Conservation (phyloP, 768 basidiomycete genomes). For the Tylopilus rubrobrunneus region DNA sequence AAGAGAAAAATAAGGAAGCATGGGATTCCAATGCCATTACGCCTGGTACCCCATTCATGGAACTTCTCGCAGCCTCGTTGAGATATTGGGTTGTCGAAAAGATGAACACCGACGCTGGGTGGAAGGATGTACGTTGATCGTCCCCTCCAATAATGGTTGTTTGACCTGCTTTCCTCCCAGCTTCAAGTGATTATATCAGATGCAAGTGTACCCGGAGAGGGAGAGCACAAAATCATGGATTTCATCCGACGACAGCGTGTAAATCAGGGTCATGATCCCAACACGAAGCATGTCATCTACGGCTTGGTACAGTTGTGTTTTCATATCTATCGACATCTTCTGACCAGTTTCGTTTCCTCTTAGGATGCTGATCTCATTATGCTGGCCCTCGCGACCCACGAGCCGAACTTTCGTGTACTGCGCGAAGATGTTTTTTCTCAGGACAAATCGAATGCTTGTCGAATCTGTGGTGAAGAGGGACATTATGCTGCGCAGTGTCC, state of each 20-base stretch:
- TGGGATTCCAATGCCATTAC: constrained; percentile 99
- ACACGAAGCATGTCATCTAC: constrained; percentile 96
- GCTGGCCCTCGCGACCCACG: constrained; percentile 96
- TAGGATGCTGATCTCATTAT: constrained; percentile 99
- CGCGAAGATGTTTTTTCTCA: constrained; percentile 97
- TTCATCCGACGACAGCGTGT: constrained; percentile 88
- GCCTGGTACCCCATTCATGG: constrained; percentile 98
- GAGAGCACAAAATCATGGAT: constrained; percentile 99
- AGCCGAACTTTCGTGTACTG: constrained; percentile 95
- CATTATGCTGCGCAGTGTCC: constrained; percentile 96
- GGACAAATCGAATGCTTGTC: constrained; percentile 75
- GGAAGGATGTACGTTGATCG: constrained; percentile 69
- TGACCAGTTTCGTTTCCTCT: constrained; percentile 9
- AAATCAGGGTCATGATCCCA: constrained; percentile 88
- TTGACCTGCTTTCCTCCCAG: constrained; percentile 36
- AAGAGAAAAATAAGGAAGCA: constrained; percentile 75
- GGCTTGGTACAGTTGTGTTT: constrained; percentile 63
- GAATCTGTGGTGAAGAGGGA: constrained; percentile 91
- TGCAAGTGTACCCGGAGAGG: constrained; percentile 95
- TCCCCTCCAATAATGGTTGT: neutral
- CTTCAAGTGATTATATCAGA: constrained; percentile 97
- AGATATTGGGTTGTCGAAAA: constrained; percentile 97
- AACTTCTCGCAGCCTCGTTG: constrained; percentile 78
- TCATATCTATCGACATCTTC: neutral
- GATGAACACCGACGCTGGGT: constrained; percentile 91